phyloP scores from a whole-genome alignment of 306 rosid species.

The Urtica urens region DNA sequence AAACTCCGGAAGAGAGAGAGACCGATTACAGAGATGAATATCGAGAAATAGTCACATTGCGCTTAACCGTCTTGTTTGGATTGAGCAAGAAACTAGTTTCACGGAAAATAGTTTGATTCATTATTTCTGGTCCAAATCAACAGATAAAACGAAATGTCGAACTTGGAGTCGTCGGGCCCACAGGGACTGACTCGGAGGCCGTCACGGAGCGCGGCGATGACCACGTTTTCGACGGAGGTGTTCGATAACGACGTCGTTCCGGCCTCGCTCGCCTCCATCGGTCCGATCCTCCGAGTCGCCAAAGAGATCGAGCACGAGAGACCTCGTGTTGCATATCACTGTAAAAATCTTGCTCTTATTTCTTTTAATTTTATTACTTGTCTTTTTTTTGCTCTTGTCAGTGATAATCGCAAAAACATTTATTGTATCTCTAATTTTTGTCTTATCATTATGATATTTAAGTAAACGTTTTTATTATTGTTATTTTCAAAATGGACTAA shows the following conservation, averaged over 20 bases:
- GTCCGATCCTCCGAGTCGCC: conserved; percentile 89
- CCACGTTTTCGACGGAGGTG: conserved; percentile 79
- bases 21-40: no score
- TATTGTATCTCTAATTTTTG: no score
- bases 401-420: no score
- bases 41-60: no score
- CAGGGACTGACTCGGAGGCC: conserved; percentile 59
- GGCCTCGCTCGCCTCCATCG: conserved; percentile 69
- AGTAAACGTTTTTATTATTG: no score
- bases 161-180: conserved; percentile 33
- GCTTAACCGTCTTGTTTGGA: no score
- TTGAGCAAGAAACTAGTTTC: no score
- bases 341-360: conserved; percentile 19
- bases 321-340: conserved; percentile 85
- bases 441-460: no score
- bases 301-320: conserved; percentile 76
- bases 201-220: conserved; percentile 71
- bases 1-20: neutral
- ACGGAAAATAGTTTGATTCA: no score
- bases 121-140: neutral
- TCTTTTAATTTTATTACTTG: no score
- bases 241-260: conserved; percentile 93
- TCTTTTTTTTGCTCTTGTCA: no score
- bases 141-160: conserved; percentile 33
- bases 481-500: no score